These are phyloP conservation scores for Pittosporum tobira DNA, from an alignment of 129 eudicot species.

Conservation along the genomic window DNA sequence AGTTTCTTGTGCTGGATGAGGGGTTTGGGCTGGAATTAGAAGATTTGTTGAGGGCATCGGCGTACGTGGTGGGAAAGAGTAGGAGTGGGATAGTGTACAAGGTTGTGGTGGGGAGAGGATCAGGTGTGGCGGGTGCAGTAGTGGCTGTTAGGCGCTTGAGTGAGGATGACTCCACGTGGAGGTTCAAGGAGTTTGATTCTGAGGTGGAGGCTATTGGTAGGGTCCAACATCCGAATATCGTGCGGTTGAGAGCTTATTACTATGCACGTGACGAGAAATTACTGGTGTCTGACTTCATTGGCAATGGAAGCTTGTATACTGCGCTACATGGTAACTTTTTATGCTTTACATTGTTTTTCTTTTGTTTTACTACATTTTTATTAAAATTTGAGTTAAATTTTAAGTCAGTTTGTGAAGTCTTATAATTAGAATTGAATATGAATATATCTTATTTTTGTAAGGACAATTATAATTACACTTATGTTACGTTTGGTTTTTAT, in stretches of 20 bases:
- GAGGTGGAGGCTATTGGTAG: slow-evolving; percentile 76
- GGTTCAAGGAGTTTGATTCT: slow-evolving; percentile 74
- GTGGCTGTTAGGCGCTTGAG: slow-evolving; percentile 91
- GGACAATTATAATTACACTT: too few species aligned
- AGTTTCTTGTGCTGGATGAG: slow-evolving; percentile 76
- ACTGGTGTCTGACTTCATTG: slow-evolving; percentile 67
- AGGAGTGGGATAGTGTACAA: slow-evolving; percentile 86
- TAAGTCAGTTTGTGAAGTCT: too few species aligned
- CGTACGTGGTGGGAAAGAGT: slow-evolving; percentile 93
- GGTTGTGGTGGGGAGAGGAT: slow-evolving; percentile 78
- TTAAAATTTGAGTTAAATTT: too few species aligned
- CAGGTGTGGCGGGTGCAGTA: slow-evolving; percentile 44
- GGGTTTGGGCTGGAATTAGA: slow-evolving; percentile 85
- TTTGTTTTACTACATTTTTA: background rate
- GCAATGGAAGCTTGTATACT: slow-evolving; percentile 80
- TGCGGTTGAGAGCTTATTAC: slow-evolving; percentile 81
- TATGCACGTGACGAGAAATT: slow-evolving; percentile 85
- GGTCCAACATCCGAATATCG: slow-evolving; percentile 73
- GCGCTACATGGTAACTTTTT: slow-evolving; percentile 69
- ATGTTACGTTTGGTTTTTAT: too few species aligned
- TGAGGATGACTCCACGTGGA: slow-evolving; percentile 68
- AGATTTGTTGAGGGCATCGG: slow-evolving; percentile 96
- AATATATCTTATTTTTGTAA: too few species aligned
- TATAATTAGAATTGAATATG: too few species aligned
- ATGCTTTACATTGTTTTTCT: background rate